Evolutionary conservation across 495 filamentous ascomycete genomes (phyloP), one percentile per base, ranked within the genome.

Genomic region (Lepidopterella palustris): DNA sequence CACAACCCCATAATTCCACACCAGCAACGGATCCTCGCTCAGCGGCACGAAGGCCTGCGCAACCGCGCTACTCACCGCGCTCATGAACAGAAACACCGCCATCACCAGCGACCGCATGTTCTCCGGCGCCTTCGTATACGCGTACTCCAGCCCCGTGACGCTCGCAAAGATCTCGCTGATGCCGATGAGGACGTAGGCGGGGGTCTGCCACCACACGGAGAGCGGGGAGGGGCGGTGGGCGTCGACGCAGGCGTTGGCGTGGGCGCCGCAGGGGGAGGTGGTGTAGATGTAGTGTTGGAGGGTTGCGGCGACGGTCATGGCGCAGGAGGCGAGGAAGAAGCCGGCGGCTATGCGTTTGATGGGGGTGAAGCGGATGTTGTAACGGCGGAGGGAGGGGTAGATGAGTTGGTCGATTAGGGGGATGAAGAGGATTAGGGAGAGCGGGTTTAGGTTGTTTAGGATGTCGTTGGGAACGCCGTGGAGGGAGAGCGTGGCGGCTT

Each of bases 401-500:
- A 92, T 27, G 54, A 88, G 29, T 10, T 78, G 72, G 65, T 93
- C 89, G 61, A 80, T 77, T 56, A 92, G 79, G 8, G 89, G 89
- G 55, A 92, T 90, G 60, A 91, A 80, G 70, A 93, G 87, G 69
- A 92, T 80, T 35, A 92, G 73, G 1, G 86, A 77, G 58, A 92
- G 75, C 11, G 89, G 87, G 69, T 92, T 84, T 27, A 93, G 79
- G 69, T 92, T 93, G 63, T 80, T 81, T 64, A 92, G 76, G 25
- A 92, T 78, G 67, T 93, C 89, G 73, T 92, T 89, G 53, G 89
- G 89, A 0, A 89, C 80, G 11, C 86, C 85, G 49, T 80, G 79
- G 11, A 89, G 78, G 4, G 74, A 63, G 86, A 92, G 87, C 5
- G 81, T 84, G 5, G 82, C 82, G 2, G 88, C 88, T 71, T 89